A percentile compares a stretch with the other conserved stretches of the same genome.
Conservation (phyloP, 2,329 filamentous ascomycete genomes). For the Phyllosticta citribraziliensis region DNA sequence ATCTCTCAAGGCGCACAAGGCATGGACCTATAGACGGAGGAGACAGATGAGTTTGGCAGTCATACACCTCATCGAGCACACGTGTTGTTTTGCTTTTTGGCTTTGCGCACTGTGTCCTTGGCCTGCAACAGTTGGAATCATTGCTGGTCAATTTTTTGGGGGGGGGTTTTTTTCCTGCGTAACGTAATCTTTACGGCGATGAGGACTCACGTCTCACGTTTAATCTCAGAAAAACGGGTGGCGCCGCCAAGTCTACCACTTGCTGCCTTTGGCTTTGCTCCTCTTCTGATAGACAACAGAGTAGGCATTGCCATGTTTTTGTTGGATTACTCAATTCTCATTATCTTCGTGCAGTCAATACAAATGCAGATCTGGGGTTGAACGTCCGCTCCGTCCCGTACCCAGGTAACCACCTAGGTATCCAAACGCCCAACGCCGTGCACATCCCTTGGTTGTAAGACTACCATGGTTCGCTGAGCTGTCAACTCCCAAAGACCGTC, state of each 20-base stretch:
- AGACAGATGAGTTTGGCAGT: not conserved
- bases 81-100: not conserved
- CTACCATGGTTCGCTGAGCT: too few species aligned
- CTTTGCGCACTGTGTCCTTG: not conserved
- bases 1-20: not conserved
- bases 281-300: not conserved
- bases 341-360: not conserved
- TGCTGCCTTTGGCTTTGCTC: not conserved
- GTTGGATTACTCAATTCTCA: not conserved
- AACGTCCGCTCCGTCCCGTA: too few species aligned
- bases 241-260: not conserved
- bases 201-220: not conserved
- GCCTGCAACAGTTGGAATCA: not conserved
- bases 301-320: not conserved
- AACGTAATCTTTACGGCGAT: not conserved
- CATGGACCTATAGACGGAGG: slow-evolving; percentile 1
- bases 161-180: not conserved
- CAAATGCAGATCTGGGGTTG: not conserved
- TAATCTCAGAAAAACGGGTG: not conserved
- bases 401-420: too few species aligned
- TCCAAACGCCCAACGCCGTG: too few species aligned
- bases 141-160: not conserved
- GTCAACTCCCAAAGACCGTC: too few species aligned
- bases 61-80: not conserved
- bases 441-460: too few species aligned